These are phyloP conservation scores for Erodium trifolium DNA, from an alignment of 441 rosid genomes.

Conservation along the genomic window DNA sequence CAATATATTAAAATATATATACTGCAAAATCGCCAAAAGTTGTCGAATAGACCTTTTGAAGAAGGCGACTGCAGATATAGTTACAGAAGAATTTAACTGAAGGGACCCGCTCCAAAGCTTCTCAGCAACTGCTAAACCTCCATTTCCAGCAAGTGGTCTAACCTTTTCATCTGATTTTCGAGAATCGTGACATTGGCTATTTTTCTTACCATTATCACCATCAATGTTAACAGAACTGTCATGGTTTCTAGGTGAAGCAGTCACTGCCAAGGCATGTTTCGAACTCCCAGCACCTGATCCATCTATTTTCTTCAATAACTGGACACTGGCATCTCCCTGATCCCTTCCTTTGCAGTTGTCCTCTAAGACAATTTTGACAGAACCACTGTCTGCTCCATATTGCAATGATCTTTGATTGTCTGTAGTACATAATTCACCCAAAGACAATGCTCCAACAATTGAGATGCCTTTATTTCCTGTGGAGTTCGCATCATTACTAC, in stretches of 20 bases:
- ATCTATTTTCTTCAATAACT: no score
- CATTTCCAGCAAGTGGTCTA: conserved; percentile 6
- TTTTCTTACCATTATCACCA: conserved; percentile 9
- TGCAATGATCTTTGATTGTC: no score
- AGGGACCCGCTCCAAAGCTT: conserved; percentile 32
- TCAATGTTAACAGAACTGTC: conserved; percentile 4
- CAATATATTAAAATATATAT: neutral
- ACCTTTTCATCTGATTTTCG: conserved; percentile 3
- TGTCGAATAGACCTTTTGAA: conserved; percentile 27
- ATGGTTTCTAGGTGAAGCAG: conserved; percentile 9
- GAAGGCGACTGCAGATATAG: conserved; percentile 29
- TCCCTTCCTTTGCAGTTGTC: no score
- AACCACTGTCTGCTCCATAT: no score
- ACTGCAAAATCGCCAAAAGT: conserved; percentile 6
- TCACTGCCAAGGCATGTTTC: no score
- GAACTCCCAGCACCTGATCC: no score
- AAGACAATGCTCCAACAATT: no score
- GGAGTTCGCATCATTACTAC: neutral
- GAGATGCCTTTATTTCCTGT: neutral
- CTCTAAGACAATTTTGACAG: no score
- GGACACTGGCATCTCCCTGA: no score
- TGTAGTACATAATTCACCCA: no score
- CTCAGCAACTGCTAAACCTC: conserved; percentile 17
- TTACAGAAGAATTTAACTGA: conserved; percentile 29
- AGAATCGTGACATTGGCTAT: neutral